phyloP scores from a whole-genome alignment of 495 filamentous ascomycete genomes.

The Trypethelium eluteriae region DNA sequence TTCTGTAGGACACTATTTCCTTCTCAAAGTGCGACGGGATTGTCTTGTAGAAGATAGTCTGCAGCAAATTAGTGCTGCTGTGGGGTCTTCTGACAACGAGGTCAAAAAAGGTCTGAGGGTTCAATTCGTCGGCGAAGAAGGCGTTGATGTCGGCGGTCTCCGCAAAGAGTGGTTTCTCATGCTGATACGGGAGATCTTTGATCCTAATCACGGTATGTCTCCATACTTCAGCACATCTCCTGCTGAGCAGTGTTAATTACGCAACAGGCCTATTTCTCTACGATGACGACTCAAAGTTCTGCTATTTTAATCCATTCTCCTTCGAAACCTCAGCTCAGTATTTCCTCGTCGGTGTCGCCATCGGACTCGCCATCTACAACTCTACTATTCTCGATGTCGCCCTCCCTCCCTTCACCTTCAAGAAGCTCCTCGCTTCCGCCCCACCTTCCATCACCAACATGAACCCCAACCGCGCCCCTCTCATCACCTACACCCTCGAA shows the following conservation, averaged over 20 bases:
- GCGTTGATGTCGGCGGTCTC: slow-evolving; percentile 83
- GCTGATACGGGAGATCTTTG: slow-evolving; percentile 84
- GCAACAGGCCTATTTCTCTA: slow-evolving; percentile 74
- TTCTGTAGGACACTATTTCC: slow-evolving; percentile 66
- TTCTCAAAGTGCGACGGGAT: slow-evolving; percentile 72
- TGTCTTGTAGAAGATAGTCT: slow-evolving; percentile 90
- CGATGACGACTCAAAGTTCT: slow-evolving; percentile 88
- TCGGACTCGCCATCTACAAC: slow-evolving; percentile 93
- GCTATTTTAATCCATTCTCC: slow-evolving; percentile 90
- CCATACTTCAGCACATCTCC: background rate
- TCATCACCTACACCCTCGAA: slow-evolving; percentile 65
- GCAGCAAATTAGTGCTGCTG: slow-evolving; percentile 75
- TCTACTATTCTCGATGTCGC: slow-evolving; percentile 90
- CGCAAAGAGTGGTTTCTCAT: slow-evolving; percentile 96
- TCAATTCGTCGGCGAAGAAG: slow-evolving; percentile 82
- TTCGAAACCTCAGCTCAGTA: slow-evolving; percentile 93
- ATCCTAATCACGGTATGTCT: slow-evolving; percentile 74
- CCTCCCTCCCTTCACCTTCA: slow-evolving; percentile 86
- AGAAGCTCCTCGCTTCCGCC: slow-evolving; percentile 71
- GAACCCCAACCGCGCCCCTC: slow-evolving; percentile 43
- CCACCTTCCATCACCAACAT: slow-evolving; percentile 43
- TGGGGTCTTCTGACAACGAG: slow-evolving; percentile 75
- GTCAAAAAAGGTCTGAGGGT: slow-evolving; percentile 90
- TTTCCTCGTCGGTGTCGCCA: slow-evolving; percentile 79
- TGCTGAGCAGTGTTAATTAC: slow-evolving; percentile 1